These are phyloP conservation scores for Mitragyna speciosa DNA, from an alignment of 257 asterid species.

Conservation along the genomic window DNA sequence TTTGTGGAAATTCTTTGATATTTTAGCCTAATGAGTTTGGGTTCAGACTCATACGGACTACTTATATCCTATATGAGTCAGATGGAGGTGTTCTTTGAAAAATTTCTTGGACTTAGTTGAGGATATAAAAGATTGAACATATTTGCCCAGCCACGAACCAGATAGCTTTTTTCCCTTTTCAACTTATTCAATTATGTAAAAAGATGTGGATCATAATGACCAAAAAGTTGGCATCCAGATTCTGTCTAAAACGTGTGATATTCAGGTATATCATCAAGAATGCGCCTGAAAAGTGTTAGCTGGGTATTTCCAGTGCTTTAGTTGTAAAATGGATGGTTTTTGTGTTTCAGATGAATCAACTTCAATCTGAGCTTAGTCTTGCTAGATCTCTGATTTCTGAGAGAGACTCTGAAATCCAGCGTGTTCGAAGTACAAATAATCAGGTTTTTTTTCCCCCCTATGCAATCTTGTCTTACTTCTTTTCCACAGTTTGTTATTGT, in stretches of 20 bases:
- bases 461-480: neutral
- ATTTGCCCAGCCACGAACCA: too few species aligned
- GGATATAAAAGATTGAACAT: neutral
- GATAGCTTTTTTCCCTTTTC: neutral
- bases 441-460: constrained; percentile 57
- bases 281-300: neutral
- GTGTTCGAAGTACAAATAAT: constrained; percentile 68
- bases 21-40: neutral
- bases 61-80: neutral
- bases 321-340: neutral
- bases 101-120: neutral
- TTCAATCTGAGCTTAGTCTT: constrained; percentile 88
- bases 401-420: constrained; percentile 83
- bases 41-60: neutral
- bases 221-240: neutral
- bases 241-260: neutral
- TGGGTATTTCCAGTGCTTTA: neutral
- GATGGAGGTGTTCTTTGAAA: neutral
- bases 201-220: neutral
- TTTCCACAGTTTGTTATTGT: neutral
- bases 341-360: constrained; percentile 77
- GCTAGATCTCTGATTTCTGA: constrained; percentile 93
- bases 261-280: neutral
- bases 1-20: too few species aligned
- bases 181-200: neutral